Conservation (phyloP, 768 basidiomycete genomes). For the Chlorophyllum brunneum region DNA sequence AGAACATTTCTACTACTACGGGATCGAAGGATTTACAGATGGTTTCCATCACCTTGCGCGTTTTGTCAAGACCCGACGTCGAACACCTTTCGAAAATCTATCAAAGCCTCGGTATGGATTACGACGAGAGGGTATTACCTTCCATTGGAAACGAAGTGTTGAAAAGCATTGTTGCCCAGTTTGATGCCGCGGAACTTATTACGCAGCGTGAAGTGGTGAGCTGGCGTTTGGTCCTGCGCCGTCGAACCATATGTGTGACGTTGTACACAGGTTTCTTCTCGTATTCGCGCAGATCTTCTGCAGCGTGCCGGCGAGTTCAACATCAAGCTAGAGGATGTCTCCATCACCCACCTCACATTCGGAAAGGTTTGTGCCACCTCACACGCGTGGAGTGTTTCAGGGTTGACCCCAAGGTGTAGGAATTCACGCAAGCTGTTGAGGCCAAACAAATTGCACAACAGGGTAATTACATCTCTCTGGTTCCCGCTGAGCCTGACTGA, state of each 20-base stretch:
- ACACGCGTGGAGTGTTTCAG: neutral
- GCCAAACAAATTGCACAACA: conserved; percentile 99
- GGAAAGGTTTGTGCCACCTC: conserved; percentile 55
- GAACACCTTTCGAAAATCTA: conserved; percentile 89
- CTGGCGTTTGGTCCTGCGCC: conserved; percentile 19
- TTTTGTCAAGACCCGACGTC: conserved; percentile 90
- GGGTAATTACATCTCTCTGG: conserved; percentile 42
- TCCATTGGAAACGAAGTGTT: conserved; percentile 98
- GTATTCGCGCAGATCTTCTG: conserved; percentile 88
- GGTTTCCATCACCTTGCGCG: conserved; percentile 95
- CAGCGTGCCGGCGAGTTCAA: conserved; percentile 96
- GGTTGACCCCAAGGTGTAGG: conserved; percentile 38
- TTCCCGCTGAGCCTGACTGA: conserved; percentile 9
- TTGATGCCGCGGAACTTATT: conserved; percentile 94
- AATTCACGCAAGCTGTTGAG: conserved; percentile 98
- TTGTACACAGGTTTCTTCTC: conserved; percentile 67
- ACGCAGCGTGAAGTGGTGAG: conserved; percentile 95
- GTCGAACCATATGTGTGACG: neutral
- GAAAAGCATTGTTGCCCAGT: conserved; percentile 97
- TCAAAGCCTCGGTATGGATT: conserved; percentile 91
- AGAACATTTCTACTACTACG: conserved; percentile 99
- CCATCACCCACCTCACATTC: conserved; percentile 88
- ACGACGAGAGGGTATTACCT: conserved; percentile 96
- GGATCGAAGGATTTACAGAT: conserved; percentile 99
- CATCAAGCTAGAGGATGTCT: conserved; percentile 94